phyloP scores from a whole-genome alignment of 1,284 basidiomycete species.

The Testicularia cyperi region DNA sequence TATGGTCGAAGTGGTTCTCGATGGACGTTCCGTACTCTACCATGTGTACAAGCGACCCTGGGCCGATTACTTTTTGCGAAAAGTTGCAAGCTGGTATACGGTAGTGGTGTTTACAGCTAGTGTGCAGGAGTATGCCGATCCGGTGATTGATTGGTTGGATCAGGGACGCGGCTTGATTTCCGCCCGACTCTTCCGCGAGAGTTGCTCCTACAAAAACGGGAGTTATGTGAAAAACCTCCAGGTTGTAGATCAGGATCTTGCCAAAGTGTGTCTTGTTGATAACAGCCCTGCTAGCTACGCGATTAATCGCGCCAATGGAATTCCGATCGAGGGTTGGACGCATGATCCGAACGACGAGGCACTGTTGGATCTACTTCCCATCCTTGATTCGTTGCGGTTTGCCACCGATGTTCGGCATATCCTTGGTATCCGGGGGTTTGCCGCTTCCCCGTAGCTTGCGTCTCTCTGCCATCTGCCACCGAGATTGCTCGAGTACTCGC shows the following conservation, averaged over 20 bases:
- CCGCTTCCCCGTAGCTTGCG: no score
- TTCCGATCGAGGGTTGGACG: constrained; percentile 99
- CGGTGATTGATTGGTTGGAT: constrained; percentile 99
- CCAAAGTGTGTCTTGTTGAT: constrained; percentile 88
- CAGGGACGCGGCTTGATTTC: constrained; percentile 80
- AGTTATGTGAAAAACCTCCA: constrained; percentile 92
- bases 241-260: constrained; percentile 82
- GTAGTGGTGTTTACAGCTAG: constrained; percentile 98
- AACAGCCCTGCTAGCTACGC: constrained; percentile 93
- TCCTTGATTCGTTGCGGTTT: constrained; percentile 92
- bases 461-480: no score
- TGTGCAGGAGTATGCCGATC: constrained; percentile 98
- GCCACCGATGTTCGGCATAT: constrained; percentile 91
- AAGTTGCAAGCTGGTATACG: constrained; percentile 94
- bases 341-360: constrained; percentile 96
- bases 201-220: constrained; percentile 88
- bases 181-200: constrained; percentile 89
- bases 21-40: constrained; percentile 85
- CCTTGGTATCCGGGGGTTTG: constrained; percentile 71
- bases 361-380: constrained; percentile 87
- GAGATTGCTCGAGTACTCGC: no score
- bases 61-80: constrained; percentile 66
- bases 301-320: constrained; percentile 93
- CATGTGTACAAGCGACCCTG: constrained; percentile 98
- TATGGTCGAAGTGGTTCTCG: constrained; percentile 92